Evolutionary conservation across 176 grass and related monocot species (phyloP).

Genomic region (Oryza meyeriana): DNA sequence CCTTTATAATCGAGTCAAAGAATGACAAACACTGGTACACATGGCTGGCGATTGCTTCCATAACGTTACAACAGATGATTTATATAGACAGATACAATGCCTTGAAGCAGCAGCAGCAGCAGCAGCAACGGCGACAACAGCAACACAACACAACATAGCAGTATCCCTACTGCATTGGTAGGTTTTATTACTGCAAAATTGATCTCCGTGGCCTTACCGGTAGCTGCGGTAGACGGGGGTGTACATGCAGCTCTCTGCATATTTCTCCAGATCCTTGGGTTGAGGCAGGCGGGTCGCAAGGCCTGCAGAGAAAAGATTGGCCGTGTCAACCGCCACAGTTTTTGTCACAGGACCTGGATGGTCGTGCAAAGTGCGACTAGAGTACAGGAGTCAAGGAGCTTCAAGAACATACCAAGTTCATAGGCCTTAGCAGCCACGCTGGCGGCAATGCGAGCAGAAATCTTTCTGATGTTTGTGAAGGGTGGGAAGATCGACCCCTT

Average conservation of each 20-base stretch:
- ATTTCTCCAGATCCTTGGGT: conserved; percentile 65
- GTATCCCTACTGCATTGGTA: conserved; percentile 22
- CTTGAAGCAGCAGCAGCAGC: not conserved
- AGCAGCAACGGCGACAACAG: not conserved
- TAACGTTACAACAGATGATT: conserved; percentile 27
- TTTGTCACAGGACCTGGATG: not conserved
- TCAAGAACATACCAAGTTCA: conserved; percentile 69
- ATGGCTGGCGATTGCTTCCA: conserved; percentile 14
- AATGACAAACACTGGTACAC: conserved; percentile 16
- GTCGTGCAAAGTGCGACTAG: not conserved
- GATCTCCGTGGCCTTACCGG: conserved; percentile 40
- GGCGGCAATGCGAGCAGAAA: conserved; percentile 82
- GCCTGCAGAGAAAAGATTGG: conserved; percentile 39
- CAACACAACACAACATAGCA: conserved; percentile 13
- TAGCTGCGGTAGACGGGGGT: conserved; percentile 77
- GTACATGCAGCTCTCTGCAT: conserved; percentile 97
- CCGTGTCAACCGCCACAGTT: not conserved
- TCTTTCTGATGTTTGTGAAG: conserved; percentile 85
- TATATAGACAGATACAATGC: conserved; percentile 16
- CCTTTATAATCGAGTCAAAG: not conserved
- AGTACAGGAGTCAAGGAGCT: not conserved
- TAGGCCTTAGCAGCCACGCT: conserved; percentile 90
- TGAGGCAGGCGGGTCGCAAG: conserved; percentile 76
- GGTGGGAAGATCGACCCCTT: conserved; percentile 89
- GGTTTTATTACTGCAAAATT: conserved; percentile 58